Conservation (phyloP, 495 filamentous ascomycete species). For the Opeltia flavorubescens region DNA sequence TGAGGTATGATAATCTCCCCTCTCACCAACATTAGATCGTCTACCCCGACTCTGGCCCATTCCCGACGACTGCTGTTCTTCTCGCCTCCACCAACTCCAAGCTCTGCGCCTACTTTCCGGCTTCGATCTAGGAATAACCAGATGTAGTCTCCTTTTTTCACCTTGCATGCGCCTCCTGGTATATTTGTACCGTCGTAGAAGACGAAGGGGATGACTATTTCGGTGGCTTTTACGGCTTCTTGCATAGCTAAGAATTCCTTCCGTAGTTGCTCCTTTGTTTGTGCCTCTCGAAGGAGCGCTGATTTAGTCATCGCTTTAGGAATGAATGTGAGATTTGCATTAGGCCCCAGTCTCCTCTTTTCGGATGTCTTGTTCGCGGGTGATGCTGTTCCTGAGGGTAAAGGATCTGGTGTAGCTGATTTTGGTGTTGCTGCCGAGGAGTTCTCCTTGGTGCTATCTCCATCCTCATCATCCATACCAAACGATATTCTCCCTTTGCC, state of each 20-base stretch:
- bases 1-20: conserved; percentile 90
- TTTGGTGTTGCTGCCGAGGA: conserved; percentile 5
- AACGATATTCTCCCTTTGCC: conserved; percentile 59
- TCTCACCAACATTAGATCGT: conserved; percentile 88
- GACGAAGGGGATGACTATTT: conserved; percentile 87
- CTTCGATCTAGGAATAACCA: conserved; percentile 89
- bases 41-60: conserved; percentile 90
- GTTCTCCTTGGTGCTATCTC: conserved; percentile 4
- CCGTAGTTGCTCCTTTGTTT: conserved; percentile 65
- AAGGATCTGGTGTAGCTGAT: conserved; percentile 1
- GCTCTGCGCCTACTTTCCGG: conserved; percentile 74
- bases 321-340: conserved; percentile 48
- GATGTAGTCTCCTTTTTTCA: conserved; percentile 84
- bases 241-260: conserved; percentile 77
- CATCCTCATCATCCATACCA: conserved; percentile 34
- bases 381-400: conserved; percentile 22
- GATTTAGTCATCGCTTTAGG: conserved; percentile 82
- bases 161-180: conserved; percentile 62
- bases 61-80: conserved; percentile 54
- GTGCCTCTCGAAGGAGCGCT: conserved; percentile 64
- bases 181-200: conserved; percentile 98
- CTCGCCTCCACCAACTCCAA: conserved; percentile 46
- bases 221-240: conserved; percentile 74
- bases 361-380: conserved; percentile 22
- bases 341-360: conserved; percentile 46